Conservation (phyloP, 192 early-diverging fungal genomes). For the Phycomyces blakesleeanus region DNA sequence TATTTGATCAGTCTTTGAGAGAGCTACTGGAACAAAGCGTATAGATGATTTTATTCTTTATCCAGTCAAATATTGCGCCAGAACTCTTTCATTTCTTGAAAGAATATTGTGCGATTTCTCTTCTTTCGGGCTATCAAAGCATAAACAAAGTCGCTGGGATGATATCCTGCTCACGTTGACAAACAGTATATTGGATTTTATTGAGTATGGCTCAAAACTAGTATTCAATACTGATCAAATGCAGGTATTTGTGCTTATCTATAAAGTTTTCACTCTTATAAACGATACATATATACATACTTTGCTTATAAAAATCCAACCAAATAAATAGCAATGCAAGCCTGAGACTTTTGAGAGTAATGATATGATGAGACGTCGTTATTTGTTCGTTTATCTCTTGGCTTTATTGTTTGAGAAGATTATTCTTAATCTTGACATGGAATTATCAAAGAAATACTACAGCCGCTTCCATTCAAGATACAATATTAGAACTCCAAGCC, state of each 20-base stretch:
- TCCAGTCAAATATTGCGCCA: neutral
- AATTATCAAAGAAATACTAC: conserved; percentile 12
- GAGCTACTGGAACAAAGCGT: neutral
- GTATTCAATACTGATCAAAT: neutral
- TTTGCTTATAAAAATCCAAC: no score
- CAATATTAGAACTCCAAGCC: neutral
- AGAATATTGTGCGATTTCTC: neutral
- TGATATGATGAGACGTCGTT: conserved; percentile 4
- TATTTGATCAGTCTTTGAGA: neutral
- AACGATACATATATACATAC: no score
- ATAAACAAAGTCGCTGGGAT: neutral
- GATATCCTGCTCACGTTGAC: neutral
- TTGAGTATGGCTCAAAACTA: neutral
- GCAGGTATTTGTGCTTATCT: neutral
- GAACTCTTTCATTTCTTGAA: neutral
- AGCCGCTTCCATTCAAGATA: conserved; percentile 17
- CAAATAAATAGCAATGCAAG: neutral
- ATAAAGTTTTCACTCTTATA: no score
- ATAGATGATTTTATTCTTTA: neutral
- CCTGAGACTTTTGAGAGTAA: neutral
- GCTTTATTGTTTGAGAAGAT: conserved; percentile 6
- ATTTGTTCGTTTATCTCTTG: conserved; percentile 15
- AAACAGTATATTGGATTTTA: conserved; percentile 8
- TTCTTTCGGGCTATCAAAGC: neutral
- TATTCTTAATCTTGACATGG: conserved; percentile 14